phyloP scores from a whole-genome alignment of 805 yeast species.

The Candida palmyrensis region DNA sequence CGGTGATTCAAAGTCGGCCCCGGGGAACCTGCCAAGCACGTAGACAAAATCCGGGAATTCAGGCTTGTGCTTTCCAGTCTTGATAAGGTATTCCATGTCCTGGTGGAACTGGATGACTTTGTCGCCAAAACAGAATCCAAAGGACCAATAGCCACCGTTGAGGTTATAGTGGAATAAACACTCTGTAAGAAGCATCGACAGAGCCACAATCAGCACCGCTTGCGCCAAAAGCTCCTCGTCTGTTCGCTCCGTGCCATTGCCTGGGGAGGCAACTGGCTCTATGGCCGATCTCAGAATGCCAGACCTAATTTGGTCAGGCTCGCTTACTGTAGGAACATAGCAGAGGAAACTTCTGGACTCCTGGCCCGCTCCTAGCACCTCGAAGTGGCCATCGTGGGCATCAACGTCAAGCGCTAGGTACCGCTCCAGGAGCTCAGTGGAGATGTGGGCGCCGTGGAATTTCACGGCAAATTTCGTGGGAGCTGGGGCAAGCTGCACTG shows the following conservation, averaged over 20 bases:
- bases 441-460: conserved; percentile 13
- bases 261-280: background rate
- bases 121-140: conserved; percentile 45
- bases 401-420: conserved; percentile 8
- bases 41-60: conserved; percentile 26
- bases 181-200: conserved; percentile 13
- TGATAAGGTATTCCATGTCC: conserved; percentile 15
- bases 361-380: background rate
- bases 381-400: background rate
- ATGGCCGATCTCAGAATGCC: background rate
- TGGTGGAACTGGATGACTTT: conserved; percentile 47
- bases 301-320: background rate
- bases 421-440: conserved; percentile 9
- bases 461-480: conserved; percentile 12
- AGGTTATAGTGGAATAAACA: conserved; percentile 21
- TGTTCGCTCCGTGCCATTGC: background rate
- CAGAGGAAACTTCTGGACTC: background rate
- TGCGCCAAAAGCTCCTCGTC: conserved; percentile 10
- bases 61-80: conserved; percentile 25
- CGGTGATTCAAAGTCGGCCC: conserved; percentile 8
- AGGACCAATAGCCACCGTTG: conserved; percentile 50
- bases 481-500: background rate
- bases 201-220: conserved; percentile 13
- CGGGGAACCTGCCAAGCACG: conserved; percentile 31
- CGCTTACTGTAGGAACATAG: conserved; percentile 1